These are phyloP conservation scores for Hypericum perforatum DNA, from an alignment of 345 rosid species.

Conservation along the genomic window DNA sequence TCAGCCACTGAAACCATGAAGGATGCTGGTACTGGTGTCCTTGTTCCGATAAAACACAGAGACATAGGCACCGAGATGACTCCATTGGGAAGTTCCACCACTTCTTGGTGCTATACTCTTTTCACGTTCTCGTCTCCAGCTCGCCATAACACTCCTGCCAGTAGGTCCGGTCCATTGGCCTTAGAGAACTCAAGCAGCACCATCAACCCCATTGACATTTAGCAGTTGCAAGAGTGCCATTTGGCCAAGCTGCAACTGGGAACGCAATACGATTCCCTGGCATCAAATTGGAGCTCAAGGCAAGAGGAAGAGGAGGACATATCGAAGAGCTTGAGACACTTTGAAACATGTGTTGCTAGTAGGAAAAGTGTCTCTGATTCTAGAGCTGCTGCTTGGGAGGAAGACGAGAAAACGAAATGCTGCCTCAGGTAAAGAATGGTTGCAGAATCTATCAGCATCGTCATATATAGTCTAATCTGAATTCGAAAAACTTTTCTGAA, in stretches of 20 bases:
- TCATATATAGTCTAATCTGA: not conserved
- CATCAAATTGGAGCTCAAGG: constrained; percentile 80
- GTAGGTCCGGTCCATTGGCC: constrained; percentile 73
- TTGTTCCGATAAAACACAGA: constrained; percentile 44
- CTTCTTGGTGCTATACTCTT: constrained; percentile 78
- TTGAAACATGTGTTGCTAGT: constrained; percentile 39
- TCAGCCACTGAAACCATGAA: constrained; percentile 31
- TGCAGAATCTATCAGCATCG: not conserved
- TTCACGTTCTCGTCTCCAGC: constrained; percentile 66
- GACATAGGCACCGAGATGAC: constrained; percentile 94
- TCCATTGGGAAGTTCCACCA: constrained; percentile 65
- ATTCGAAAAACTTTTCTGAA: constrained; percentile 1
- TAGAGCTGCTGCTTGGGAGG: constrained; percentile 59
- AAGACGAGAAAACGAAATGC: constrained; percentile 70
- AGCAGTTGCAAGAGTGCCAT: constrained; percentile 57
- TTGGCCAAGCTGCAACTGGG: constrained; percentile 65
- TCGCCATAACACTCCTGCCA: constrained; percentile 84
- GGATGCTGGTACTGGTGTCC: constrained; percentile 39
- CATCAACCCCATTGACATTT: constrained; percentile 40
- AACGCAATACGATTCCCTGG: constrained; percentile 45
- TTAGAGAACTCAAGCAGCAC: constrained; percentile 20
- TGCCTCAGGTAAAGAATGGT: constrained; percentile 52
- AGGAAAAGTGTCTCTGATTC: constrained; percentile 50
- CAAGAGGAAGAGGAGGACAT: constrained; percentile 87
- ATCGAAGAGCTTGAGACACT: constrained; percentile 79